These are phyloP conservation scores for Penicillium fimorum DNA, from an alignment of 495 filamentous ascomycete species.

Conservation along the genomic window DNA sequence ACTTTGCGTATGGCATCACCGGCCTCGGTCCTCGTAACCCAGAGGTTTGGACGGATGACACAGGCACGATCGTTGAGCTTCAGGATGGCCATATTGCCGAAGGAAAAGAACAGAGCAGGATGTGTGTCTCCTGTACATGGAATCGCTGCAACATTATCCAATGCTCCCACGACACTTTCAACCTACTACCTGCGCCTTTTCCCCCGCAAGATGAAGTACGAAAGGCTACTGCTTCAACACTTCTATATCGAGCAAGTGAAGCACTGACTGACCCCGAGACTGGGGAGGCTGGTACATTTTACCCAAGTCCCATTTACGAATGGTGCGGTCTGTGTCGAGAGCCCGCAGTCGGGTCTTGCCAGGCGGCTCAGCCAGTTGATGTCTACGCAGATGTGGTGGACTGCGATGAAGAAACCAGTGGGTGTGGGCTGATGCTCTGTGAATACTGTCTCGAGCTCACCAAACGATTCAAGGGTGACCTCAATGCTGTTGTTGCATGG, in stretches of 20 bases:
- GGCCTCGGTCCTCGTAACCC: conserved; percentile 8
- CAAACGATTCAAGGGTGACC: conserved; percentile 2
- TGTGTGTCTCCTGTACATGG: conserved; percentile 9
- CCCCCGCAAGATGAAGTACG: background rate
- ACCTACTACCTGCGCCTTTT: background rate
- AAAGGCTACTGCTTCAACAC: background rate
- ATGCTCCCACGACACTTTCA: conserved; percentile 6
- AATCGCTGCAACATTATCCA: conserved; percentile 6
- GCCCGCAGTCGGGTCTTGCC: conserved; percentile 10
- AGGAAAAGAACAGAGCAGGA: conserved; percentile 14
- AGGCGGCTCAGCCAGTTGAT: background rate
- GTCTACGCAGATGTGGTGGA: background rate
- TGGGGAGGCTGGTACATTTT: background rate
- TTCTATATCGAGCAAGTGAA: background rate
- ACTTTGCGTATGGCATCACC: conserved; percentile 15
- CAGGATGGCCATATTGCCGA: conserved; percentile 1
- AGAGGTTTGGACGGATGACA: conserved; percentile 1
- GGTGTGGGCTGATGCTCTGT: conserved; percentile 15
- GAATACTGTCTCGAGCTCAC: background rate
- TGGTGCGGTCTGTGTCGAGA: conserved; percentile 17
- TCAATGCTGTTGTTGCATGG: conserved; percentile 2
- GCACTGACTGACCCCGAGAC: background rate
- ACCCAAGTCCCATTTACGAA: background rate
- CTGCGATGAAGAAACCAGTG: background rate
- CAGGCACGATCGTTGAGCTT: background rate